Percentiles rank a stretch among this genome's conserved stretches.
Conservation (phyloP, 331 rosid genomes). For the Malus hybrid region DNA sequence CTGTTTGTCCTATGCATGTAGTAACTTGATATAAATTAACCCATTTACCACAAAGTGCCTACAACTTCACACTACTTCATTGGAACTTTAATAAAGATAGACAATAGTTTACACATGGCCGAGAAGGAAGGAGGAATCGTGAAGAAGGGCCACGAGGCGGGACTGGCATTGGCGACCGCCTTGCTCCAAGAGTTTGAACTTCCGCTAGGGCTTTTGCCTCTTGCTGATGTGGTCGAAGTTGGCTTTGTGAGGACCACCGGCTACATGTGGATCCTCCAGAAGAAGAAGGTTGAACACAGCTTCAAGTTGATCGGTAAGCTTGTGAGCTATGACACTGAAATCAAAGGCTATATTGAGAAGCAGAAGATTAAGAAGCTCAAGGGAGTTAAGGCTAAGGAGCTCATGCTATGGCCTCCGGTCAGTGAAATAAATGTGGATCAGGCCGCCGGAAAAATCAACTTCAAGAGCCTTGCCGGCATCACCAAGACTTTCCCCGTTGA, state of each 20-base stretch:
- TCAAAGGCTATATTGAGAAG: conserved; percentile 53
- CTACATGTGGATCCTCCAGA: conserved; percentile 81
- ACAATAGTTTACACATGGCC: conserved; percentile 26
- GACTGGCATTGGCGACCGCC: conserved; percentile 39
- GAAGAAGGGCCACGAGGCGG: conserved; percentile 67
- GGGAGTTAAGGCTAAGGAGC: conserved; percentile 91
- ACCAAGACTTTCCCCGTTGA: conserved; percentile 83
- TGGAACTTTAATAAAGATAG: neutral
- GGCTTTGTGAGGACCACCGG: conserved; percentile 65
- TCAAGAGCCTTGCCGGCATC: conserved; percentile 93
- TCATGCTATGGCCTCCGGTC: conserved; percentile 91
- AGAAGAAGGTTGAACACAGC: conserved; percentile 75
- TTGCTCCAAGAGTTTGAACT: conserved; percentile 64
- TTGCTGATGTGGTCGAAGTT: conserved; percentile 56
- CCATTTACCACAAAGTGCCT: neutral
- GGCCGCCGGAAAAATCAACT: conserved; percentile 61
- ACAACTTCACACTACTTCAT: neutral
- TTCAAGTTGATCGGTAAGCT: conserved; percentile 67
- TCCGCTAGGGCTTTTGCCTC: conserved; percentile 72
- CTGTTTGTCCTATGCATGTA: conserved; percentile 12
- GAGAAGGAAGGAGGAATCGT: conserved; percentile 71
- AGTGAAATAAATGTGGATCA: conserved; percentile 53
- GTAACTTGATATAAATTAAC: conserved; percentile 5
- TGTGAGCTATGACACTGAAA: conserved; percentile 60
- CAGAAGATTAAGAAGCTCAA: conserved; percentile 67